Evolutionary conservation across 2,329 filamentous ascomycete genomes (phyloP), one percentile per base, ranked within the genome.

Genomic region (Magnaporthiopsis incrustans): DNA sequence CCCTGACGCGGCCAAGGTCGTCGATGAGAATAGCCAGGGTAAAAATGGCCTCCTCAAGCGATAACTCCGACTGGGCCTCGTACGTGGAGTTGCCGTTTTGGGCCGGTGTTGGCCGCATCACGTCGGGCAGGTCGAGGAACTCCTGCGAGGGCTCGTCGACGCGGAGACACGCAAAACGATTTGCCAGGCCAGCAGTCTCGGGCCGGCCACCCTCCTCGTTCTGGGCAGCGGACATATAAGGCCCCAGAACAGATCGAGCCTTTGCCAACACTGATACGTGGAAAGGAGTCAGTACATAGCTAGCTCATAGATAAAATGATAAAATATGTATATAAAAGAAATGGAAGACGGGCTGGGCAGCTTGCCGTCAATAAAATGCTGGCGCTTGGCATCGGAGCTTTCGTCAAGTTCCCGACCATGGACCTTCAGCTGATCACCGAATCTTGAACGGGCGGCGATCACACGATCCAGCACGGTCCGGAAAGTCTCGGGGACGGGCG

Each of bases 131-230:
- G 18, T 74, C 67, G 5, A 76, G 57, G 66, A 79, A 79, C 5
- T 68, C 69, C 27, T 76, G 68, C 0, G 75, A 77, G 1, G 76
- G 72, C 30, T 79, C 77, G 57, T 78, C 70, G 15, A 79, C 66
- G 1, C 71, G 67, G 12, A 80, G 67, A 3, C 66, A 60, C 2
- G 70, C 71, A 65, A 80, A 79, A 26, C 69, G 70, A 64, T 76
- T 78, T 25, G 64, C 64, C 4, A 70, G 32, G 14, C 64, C 53
- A 61, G 33, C 59, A 61, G 32, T 35, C 22, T 50, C 59, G 22
- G 33, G 11, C n/a, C 22, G 35, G 33, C 35, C 12, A 8, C 10
- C n/a, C 33, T 61, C 25, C 30, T 30, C 30, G 35, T 44, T 35
- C 59, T 61, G 2, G 26, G 22, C 35, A 27, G 59, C 61, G 76